These are phyloP conservation scores for Pythium vanterpoolii DNA, from an alignment of 352 stramenopile species.

Conservation along the genomic window DNA sequence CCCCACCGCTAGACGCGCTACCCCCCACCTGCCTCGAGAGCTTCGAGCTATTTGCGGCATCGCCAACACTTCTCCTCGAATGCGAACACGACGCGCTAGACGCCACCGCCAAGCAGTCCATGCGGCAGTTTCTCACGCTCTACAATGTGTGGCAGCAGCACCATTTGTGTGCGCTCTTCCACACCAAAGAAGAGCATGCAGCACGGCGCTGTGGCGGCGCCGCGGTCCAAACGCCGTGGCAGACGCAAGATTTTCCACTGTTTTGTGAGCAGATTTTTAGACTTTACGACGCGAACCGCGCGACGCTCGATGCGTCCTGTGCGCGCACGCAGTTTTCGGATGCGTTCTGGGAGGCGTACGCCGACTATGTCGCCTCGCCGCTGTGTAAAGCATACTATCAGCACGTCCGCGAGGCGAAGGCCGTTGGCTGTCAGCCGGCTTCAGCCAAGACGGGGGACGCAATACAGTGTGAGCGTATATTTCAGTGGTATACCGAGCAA, in stretches of 20 bases:
- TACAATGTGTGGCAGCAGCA: slow-evolving; percentile 48
- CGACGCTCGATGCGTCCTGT: slow-evolving; percentile 45
- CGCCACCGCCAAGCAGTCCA: slow-evolving; percentile 9
- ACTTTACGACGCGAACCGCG: slow-evolving; percentile 42
- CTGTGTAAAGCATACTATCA: slow-evolving; percentile 65
- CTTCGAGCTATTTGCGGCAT: slow-evolving; percentile 50
- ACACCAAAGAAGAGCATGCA: slow-evolving; percentile 43
- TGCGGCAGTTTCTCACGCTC: slow-evolving; percentile 31
- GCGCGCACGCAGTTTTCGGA: slow-evolving; percentile 37
- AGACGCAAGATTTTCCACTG: slow-evolving; percentile 40
- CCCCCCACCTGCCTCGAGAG: slow-evolving; percentile 38
- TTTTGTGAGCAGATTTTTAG: slow-evolving; percentile 59
- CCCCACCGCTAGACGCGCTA: background rate
- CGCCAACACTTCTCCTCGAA: slow-evolving; percentile 32
- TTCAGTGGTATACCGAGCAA: slow-evolving; percentile 49
- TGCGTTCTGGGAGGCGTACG: slow-evolving; percentile 60
- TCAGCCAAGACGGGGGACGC: too few relatives aligned
- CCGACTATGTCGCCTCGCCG: slow-evolving; percentile 45
- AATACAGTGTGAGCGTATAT: slow-evolving; percentile 33
- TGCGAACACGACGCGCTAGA: slow-evolving; percentile 30
- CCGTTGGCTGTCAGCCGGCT: slow-evolving; percentile 27
- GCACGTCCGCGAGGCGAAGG: slow-evolving; percentile 34
- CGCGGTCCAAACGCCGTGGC: slow-evolving; percentile 43
- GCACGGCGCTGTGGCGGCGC: slow-evolving; percentile 38
- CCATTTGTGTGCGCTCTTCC: slow-evolving; percentile 49